Percentiles rank a stretch among this genome's conserved stretches.
Conservation (phyloP, 106 monocot species). For the Gastrodia elata region DNA sequence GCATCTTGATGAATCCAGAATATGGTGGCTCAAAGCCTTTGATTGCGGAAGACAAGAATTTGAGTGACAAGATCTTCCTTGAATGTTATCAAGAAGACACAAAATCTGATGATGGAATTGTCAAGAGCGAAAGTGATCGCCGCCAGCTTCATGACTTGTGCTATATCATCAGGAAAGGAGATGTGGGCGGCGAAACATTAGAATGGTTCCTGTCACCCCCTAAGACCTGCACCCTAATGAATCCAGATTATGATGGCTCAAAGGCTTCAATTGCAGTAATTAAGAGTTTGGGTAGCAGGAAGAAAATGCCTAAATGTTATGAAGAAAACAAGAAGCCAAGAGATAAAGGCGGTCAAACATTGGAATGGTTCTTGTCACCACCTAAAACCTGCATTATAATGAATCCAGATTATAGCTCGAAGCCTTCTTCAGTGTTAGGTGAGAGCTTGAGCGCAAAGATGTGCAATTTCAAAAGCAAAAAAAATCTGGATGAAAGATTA, state of each 20-base stretch:
- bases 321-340: slow-evolving; percentile 15
- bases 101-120: not conserved
- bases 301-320: slow-evolving; percentile 5
- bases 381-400: slow-evolving; percentile 23
- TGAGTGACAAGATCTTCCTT: not conserved
- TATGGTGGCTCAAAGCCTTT: not conserved
- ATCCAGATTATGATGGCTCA: slow-evolving; percentile 6
- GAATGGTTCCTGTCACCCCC: slow-evolving; percentile 91
- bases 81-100: not conserved
- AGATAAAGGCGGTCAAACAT: slow-evolving; percentile 33
- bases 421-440: not conserved
- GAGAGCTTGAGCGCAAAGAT: not conserved
- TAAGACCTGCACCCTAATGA: slow-evolving; percentile 12
- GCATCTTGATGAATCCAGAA: slow-evolving; percentile 2
- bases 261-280: not conserved
- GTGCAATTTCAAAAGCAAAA: slow-evolving; percentile 14
- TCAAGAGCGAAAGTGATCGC: too few relatives aligned
- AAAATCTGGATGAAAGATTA: slow-evolving; percentile 26
- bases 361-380: slow-evolving; percentile 87
- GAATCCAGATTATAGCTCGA: slow-evolving; percentile 1
- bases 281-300: not conserved
- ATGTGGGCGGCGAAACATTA: slow-evolving; percentile 26
- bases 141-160: not conserved
- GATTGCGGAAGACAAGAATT: not conserved
- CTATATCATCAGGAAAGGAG: slow-evolving; percentile 16